Conservation (phyloP, 1,139 yeast genomes). For the Hansenula lynferdii region DNA sequence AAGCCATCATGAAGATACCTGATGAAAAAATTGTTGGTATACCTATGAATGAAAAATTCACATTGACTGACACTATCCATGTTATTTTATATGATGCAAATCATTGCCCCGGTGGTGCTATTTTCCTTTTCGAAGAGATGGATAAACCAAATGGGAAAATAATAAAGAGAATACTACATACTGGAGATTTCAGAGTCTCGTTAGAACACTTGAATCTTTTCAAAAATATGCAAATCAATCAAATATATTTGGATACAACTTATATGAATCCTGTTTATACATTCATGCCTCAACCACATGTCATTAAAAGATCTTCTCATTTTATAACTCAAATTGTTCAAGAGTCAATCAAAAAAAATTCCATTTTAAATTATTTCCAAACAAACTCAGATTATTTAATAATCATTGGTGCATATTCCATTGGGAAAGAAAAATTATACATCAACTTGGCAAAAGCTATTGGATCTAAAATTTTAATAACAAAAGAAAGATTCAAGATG, state of each 20-base stretch:
- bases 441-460: constrained; percentile 57
- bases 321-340: constrained; percentile 38
- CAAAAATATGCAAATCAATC: constrained; percentile 39
- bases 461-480: constrained; percentile 48
- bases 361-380: constrained; percentile 35
- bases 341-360: constrained; percentile 23
- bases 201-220: constrained; percentile 31
- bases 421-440: constrained; percentile 88
- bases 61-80: constrained; percentile 45
- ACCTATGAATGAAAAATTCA: constrained; percentile 42
- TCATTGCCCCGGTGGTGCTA: constrained; percentile 94
- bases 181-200: constrained; percentile 88
- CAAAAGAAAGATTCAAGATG: constrained; percentile 40
- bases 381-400: constrained; percentile 38
- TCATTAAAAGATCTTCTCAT: constrained; percentile 52
- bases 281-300: constrained; percentile 74
- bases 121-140: constrained; percentile 64
- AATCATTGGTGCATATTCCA: constrained; percentile 84
- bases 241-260: constrained; percentile 81
- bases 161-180: constrained; percentile 52
- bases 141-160: constrained; percentile 17
- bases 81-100: constrained; percentile 78
- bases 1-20: constrained; percentile 49
- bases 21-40: constrained; percentile 45
- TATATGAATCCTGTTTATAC: constrained; percentile 70